Base-by-base conservation (phyloP, 768 basidiomycete species). In the Termitomyces sp. region DNA sequence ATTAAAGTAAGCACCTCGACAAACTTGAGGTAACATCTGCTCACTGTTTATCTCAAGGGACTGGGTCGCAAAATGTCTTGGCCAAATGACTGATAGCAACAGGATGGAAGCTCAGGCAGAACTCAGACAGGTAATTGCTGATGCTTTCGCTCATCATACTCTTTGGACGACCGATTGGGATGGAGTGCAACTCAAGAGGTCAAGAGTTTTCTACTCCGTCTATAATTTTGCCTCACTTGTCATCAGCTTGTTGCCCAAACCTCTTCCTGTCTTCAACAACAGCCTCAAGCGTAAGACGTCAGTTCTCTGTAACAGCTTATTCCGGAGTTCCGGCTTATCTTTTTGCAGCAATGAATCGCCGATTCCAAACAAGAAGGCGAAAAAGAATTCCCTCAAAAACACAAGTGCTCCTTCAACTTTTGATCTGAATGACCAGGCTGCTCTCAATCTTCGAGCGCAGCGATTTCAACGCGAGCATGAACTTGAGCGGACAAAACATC, bases 131-230 rank as follows among this genome's bases (percentile, higher is more conserved):
- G 90, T 94, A 82, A 97, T 99, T 73, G 88, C 90, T 83, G 85
- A 94, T 64, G 87, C 94, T 73, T 96, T 92, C 75, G 80, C 85
- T 61, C 80, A 85, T 68, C 86, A 90, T 69, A 82, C 88, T 1
- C 79, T 98, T 26, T 89, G 91, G 84, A 90, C 91, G n/a, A 96
- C 90, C 57, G 93, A 98, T 71, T 99, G 97, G 97, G 75, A 80
- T 10, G 87, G 82, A 33, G 82, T 94, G 35, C 90, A 96, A 73
- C 78, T 99, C 56, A 81, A 92, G 77, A 90, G 89, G 95, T 94
- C 66, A 68, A 67, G 68, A 58, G 24, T 58, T n/a, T 51, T 42
- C 6, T 12, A 42, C n/a, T 53, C 40, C 56, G 48, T 48, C 49
- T 42, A 47, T 24, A 51, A 60, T 54, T 52, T 20, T 50, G 26